These are phyloP conservation scores for Vanderwaltozyma yarrowii DNA, from an alignment of 805 yeast species.

Conservation along the genomic window DNA sequence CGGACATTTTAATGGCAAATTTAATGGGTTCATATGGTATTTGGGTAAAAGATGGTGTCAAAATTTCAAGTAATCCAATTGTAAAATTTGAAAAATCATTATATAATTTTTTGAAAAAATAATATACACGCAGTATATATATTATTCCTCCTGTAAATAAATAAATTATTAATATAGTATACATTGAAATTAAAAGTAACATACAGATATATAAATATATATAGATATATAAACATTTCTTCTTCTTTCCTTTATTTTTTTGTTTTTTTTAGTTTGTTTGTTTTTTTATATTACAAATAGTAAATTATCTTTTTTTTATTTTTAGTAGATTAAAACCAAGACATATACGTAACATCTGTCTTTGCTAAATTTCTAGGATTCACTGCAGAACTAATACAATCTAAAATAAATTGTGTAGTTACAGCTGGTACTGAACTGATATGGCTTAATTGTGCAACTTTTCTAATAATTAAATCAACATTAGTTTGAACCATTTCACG, in stretches of 20 bases:
- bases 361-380: slow-evolving; percentile 89
- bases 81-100: slow-evolving; percentile 13
- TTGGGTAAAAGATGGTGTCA: slow-evolving; percentile 78
- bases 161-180: too few species aligned
- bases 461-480: slow-evolving; percentile 73
- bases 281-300: too few species aligned
- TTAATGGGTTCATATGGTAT: slow-evolving; percentile 79
- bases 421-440: slow-evolving; percentile 42
- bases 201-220: too few species aligned
- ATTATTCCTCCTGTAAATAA: background rate
- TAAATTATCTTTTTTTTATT: too few species aligned
- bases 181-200: too few species aligned
- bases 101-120: slow-evolving; percentile 3
- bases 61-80: slow-evolving; percentile 28
- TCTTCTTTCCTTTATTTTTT: too few species aligned
- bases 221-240: too few species aligned
- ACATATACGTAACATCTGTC: slow-evolving; percentile 91
- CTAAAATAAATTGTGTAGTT: slow-evolving; percentile 82
- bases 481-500: slow-evolving; percentile 81
- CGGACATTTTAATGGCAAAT: slow-evolving; percentile 91
- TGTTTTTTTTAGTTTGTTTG: too few species aligned
- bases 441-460: slow-evolving; percentile 70
- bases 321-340: slow-evolving; percentile 53
- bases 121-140: background rate
- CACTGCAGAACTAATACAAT: slow-evolving; percentile 87